These are phyloP conservation scores for Inga leiocalycina DNA, from an alignment of 306 rosid genomes.

Conservation along the genomic window DNA sequence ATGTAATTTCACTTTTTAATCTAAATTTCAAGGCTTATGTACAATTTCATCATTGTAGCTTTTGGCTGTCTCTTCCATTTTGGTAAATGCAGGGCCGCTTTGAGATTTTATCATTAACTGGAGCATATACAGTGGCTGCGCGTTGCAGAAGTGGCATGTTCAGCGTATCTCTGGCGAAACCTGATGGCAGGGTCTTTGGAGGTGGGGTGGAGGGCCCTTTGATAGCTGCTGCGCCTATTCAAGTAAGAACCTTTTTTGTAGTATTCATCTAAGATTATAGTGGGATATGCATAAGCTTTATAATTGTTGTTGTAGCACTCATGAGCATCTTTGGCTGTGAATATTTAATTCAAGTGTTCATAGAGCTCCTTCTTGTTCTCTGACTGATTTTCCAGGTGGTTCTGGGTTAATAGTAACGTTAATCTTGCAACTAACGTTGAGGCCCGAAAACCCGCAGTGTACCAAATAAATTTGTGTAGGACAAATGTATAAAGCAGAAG, in stretches of 20 bases:
- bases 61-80: background rate
- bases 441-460: background rate
- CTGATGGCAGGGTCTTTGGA: constrained; percentile 41
- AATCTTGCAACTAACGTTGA: background rate
- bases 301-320: background rate
- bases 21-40: background rate
- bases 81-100: constrained; percentile 42
- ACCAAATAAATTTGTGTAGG: background rate
- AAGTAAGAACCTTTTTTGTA: constrained; percentile 28
- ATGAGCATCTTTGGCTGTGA: background rate
- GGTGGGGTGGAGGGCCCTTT: constrained; percentile 39
- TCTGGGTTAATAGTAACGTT: background rate
- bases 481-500: background rate
- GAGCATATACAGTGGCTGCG: constrained; percentile 23
- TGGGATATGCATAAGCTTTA: background rate
- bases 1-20: background rate
- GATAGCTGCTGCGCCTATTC: constrained; percentile 48
- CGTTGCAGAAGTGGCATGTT: constrained; percentile 16
- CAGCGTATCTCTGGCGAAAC: constrained; percentile 30
- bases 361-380: background rate
- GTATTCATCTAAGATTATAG: background rate
- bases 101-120: constrained; percentile 40
- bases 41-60: background rate
- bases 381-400: background rate
- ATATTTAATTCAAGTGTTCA: background rate